Evolutionary conservation across 352 stramenopile genomes (phyloP).

Genomic region (Aphanomyces astaci): DNA sequence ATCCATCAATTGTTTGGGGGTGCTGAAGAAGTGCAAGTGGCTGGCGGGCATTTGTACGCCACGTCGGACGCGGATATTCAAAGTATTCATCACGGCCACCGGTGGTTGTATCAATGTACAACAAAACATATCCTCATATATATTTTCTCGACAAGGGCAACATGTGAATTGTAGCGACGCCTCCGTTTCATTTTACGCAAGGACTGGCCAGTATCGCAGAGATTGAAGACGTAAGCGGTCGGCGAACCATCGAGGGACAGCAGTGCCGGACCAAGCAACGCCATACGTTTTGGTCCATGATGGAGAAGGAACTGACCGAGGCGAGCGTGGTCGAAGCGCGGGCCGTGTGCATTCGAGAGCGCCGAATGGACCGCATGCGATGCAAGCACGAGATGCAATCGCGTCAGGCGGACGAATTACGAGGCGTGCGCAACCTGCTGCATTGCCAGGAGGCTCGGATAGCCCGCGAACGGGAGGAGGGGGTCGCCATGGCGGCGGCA

Average conservation of each 20-base stretch:
- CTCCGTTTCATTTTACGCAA: background rate
- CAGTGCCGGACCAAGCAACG: background rate
- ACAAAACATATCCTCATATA: background rate
- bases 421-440: background rate
- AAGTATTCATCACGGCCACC: background rate
- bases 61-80: background rate
- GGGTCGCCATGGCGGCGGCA: background rate
- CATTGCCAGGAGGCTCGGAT: background rate
- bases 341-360: background rate
- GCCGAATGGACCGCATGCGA: background rate
- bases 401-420: background rate
- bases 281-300: background rate
- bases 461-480: background rate
- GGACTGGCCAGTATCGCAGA: background rate
- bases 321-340: background rate
- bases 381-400: background rate
- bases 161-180: background rate
- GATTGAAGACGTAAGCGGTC: background rate
- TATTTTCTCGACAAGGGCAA: too few species aligned
- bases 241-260: background rate
- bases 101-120: background rate
- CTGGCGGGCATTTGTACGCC: background rate
- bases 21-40: slow-evolving; percentile 2
- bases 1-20: slow-evolving; percentile 17
- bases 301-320: background rate